Conservation (phyloP, 2,329 filamentous ascomycete species). For the Cryphonectria carpinicola region DNA sequence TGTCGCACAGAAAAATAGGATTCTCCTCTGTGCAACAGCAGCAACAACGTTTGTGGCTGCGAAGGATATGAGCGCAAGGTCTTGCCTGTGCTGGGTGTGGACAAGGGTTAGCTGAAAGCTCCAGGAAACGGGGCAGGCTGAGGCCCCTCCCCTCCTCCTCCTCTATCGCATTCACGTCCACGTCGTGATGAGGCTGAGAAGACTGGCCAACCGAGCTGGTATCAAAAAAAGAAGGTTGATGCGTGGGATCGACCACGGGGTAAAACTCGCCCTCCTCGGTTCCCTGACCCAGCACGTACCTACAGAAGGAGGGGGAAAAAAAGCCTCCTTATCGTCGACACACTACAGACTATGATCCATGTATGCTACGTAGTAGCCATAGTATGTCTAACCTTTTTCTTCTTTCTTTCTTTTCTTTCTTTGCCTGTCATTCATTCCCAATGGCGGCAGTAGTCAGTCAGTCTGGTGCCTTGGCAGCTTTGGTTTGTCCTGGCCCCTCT, state of each 20-base stretch:
- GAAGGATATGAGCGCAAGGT: not conserved
- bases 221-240: constrained; percentile 23
- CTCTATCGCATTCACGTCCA: constrained; percentile 1
- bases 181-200: constrained; percentile 1
- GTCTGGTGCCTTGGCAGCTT: not conserved
- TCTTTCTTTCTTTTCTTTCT: not conserved
- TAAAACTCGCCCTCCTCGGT: not conserved
- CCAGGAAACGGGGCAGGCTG: not conserved
- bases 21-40: not conserved
- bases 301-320: not conserved
- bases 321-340: constrained; percentile 5
- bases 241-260: constrained; percentile 19
- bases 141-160: not conserved
- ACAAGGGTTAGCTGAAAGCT: constrained; percentile 9
- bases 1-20: no score
- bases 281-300: constrained; percentile 4
- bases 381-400: not conserved
- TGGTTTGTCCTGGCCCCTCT: constrained; percentile 11
- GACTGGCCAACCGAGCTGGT: constrained; percentile 2
- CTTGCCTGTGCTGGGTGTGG: constrained; percentile 7
- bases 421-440: not conserved
- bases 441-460: not conserved
- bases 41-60: not conserved
- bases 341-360: not conserved
- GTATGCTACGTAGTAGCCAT: not conserved